Evolutionary conservation across 148 eudicot genomes (phyloP).

Genomic region (Fallopia convolvulus): DNA sequence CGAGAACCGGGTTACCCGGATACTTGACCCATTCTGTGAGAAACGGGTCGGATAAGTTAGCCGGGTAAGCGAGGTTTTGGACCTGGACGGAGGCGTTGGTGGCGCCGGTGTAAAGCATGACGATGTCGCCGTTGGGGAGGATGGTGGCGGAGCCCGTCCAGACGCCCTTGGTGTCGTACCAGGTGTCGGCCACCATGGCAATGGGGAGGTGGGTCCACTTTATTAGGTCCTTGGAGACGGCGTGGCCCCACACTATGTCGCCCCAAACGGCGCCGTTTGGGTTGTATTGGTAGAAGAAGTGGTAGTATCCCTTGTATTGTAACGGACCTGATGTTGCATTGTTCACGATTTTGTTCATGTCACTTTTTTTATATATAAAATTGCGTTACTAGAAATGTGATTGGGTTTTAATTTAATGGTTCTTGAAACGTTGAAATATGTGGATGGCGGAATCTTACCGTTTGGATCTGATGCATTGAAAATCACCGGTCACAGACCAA

Average conservation of each 20-base stretch:
- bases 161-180: slow-evolving; percentile 68
- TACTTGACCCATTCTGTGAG: slow-evolving; percentile 74
- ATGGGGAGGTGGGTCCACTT: slow-evolving; percentile 62
- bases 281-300: slow-evolving; percentile 87
- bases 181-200: slow-evolving; percentile 52
- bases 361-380: not conserved
- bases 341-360: not conserved
- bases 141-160: slow-evolving; percentile 88
- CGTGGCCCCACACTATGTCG: slow-evolving; percentile 80
- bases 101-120: slow-evolving; percentile 75
- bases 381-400: no score
- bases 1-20: slow-evolving; percentile 53
- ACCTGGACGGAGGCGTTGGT: slow-evolving; percentile 57
- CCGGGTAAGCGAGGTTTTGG: slow-evolving; percentile 77
- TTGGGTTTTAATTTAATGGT: no score
- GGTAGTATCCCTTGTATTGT: slow-evolving; percentile 76
- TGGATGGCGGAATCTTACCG: slow-evolving; percentile 21
- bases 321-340: slow-evolving; percentile 38
- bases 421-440: not conserved
- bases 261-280: slow-evolving; percentile 75
- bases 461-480: slow-evolving; percentile 47
- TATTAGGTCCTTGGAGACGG: slow-evolving; percentile 63
- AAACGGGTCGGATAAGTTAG: slow-evolving; percentile 63
- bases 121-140: slow-evolving; percentile 49
- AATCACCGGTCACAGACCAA: slow-evolving; percentile 11